Percentiles rank a stretch among this genome's conserved stretches.
phyloP scores from a whole-genome alignment of 1,139 yeast species.

The Yamadazyma taylorii region DNA sequence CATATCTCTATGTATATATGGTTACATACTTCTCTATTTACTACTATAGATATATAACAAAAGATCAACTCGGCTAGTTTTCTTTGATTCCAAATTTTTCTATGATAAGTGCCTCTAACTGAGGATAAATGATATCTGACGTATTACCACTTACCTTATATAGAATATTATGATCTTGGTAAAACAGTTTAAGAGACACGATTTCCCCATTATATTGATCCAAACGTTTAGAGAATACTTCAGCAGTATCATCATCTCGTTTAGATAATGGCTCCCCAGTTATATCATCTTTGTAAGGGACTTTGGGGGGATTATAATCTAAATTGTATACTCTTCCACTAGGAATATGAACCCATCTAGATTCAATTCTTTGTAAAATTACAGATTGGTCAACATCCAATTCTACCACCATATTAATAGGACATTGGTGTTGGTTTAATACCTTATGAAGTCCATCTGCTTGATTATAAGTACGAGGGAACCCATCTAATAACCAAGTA shows the following conservation, averaged over 20 bases:
- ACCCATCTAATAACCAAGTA: conserved; percentile 86
- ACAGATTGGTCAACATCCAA: conserved; percentile 79
- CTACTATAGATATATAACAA: too few species aligned
- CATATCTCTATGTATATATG: too few species aligned
- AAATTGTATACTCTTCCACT: conserved; percentile 87
- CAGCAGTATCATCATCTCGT: conserved; percentile 76
- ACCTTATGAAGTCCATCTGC: conserved; percentile 56
- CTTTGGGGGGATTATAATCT: conserved; percentile 86
- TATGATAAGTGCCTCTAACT: conserved; percentile 47
- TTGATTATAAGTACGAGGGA: conserved; percentile 78
- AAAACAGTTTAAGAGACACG: conserved; percentile 64
- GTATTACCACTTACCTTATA: conserved; percentile 69
- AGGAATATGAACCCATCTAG: conserved; percentile 79
- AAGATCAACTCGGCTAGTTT: too few species aligned
- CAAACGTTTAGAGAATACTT: conserved; percentile 66
- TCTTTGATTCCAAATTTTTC: conserved; percentile 26
- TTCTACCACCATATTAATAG: conserved; percentile 74
- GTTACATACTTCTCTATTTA: too few species aligned
- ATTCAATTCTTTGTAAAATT: conserved; percentile 77
- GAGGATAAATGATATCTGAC: conserved; percentile 81
- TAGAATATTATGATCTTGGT: conserved; percentile 52
- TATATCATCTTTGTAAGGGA: conserved; percentile 76
- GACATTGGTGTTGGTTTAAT: conserved; percentile 37
- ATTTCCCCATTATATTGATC: conserved; percentile 60
- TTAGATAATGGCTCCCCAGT: conserved; percentile 85